These are phyloP conservation scores for Thielaviopsis punctulata DNA, from an alignment of 2,329 filamentous ascomycete species.

Conservation along the genomic window DNA sequence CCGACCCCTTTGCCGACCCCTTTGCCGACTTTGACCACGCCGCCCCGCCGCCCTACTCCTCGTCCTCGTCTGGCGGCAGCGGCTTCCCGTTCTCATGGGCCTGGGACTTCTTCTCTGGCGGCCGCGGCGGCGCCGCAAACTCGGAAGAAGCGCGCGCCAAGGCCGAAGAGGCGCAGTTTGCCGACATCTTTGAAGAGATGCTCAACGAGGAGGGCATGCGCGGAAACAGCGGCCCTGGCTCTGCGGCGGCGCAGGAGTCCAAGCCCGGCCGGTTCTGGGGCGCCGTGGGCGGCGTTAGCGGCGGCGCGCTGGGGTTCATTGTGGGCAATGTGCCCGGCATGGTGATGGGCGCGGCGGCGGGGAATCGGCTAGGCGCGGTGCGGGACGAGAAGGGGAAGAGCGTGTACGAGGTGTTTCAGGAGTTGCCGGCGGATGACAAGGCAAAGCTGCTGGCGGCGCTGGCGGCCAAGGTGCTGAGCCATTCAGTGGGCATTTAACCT, in stretches of 20 bases:
- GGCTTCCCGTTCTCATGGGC: slow-evolving; percentile 58
- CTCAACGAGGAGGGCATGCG: slow-evolving; percentile 71
- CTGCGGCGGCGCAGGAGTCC: neutral
- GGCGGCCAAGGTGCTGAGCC: slow-evolving; percentile 72
- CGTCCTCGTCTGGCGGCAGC: slow-evolving; percentile 16
- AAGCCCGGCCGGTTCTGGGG: slow-evolving; percentile 59
- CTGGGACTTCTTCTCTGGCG: slow-evolving; percentile 40
- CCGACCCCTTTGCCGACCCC: slow-evolving; percentile 20
- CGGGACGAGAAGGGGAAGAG: slow-evolving; percentile 86
- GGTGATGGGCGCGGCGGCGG: slow-evolving; percentile 77
- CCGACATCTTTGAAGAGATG: slow-evolving; percentile 81
- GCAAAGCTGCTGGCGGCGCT: slow-evolving; percentile 67
- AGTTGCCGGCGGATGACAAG: slow-evolving; percentile 69
- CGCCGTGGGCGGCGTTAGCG: slow-evolving; percentile 68
- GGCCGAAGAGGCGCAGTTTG: slow-evolving; percentile 66
- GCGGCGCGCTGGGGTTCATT: slow-evolving; percentile 85
- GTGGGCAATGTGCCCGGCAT: slow-evolving; percentile 81
- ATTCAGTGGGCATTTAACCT: slow-evolving; percentile 43
- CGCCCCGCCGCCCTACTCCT: neutral
- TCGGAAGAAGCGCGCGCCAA: slow-evolving; percentile 26
- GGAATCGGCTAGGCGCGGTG: slow-evolving; percentile 78
- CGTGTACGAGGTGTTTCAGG: slow-evolving; percentile 78
- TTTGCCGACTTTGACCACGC: slow-evolving; percentile 28
- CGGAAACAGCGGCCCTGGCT: slow-evolving; percentile 31
- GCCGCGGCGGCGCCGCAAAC: slow-evolving; percentile 18